A percentile compares a stretch with the other conserved stretches of the same genome.
phyloP scores from a whole-genome alignment of 345 rosid genomes.

The Eucalyptus marginata region DNA sequence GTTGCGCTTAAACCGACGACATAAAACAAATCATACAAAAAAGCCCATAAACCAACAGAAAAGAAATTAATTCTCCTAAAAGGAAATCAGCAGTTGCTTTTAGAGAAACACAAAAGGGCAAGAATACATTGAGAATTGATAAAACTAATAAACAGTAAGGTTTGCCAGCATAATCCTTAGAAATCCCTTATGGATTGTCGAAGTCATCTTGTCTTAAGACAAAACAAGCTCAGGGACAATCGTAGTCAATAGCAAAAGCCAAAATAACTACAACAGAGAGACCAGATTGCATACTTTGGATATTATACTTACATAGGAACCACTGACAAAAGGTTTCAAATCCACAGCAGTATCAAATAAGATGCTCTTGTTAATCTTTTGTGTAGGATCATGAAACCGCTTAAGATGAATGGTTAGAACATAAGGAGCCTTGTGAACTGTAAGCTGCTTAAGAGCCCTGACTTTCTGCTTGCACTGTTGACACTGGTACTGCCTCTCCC shows the following conservation, averaged over 20 bases:
- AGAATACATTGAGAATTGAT: neutral
- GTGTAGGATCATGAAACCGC: constrained; percentile 73
- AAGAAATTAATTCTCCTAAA: neutral
- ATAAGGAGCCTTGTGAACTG: constrained; percentile 76
- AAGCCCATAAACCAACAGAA: neutral
- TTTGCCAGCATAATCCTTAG: neutral
- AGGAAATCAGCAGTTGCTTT: neutral
- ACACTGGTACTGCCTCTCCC: constrained; percentile 84
- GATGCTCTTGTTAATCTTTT: constrained; percentile 72
- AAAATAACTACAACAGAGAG: neutral
- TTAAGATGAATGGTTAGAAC: constrained; percentile 81
- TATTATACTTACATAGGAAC: constrained; percentile 57
- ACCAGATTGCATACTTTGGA: neutral
- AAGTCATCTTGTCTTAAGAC: neutral
- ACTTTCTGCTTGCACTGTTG: constrained; percentile 88
- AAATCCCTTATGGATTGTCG: neutral
- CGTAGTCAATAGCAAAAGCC: neutral
- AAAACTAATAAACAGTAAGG: neutral
- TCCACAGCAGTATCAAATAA: constrained; percentile 50
- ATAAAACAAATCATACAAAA: neutral
- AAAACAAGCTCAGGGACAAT: neutral
- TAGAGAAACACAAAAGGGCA: neutral
- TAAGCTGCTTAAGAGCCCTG: constrained; percentile 73
- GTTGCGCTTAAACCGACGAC: neutral
- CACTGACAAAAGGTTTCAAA: constrained; percentile 77